A percentile compares a stretch with the other conserved stretches of the same genome.
Evolutionary conservation across 2,329 filamentous ascomycete genomes (phyloP).

Genomic region (Polychaeton citri): DNA sequence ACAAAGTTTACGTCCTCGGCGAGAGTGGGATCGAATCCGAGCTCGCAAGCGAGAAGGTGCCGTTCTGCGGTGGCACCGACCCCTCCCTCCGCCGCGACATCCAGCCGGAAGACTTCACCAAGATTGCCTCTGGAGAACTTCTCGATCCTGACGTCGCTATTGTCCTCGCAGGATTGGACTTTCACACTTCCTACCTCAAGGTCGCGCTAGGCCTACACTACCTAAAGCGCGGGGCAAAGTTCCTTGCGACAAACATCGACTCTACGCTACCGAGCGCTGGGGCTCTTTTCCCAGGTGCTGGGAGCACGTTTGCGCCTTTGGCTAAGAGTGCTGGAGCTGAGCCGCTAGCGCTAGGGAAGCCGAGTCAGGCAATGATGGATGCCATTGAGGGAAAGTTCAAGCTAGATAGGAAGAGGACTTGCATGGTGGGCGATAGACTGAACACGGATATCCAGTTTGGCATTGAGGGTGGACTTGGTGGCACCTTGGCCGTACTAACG

Average conservation of each 20-base stretch:
- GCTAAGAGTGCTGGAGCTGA: conserved; percentile 48
- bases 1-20: conserved; percentile 89
- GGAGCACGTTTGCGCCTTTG: conserved; percentile 66
- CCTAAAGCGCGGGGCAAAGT: conserved; percentile 64
- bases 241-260: conserved; percentile 88
- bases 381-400: conserved; percentile 92
- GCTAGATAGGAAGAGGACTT: conserved; percentile 69
- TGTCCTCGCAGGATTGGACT: conserved; percentile 82
- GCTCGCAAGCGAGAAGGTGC: conserved; percentile 63
- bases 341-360: conserved; percentile 77
- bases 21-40: conserved; percentile 87
- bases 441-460: conserved; percentile 97
- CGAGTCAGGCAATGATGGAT: conserved; percentile 98
- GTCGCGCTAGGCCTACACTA: conserved; percentile 76
- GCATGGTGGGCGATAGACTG: conserved; percentile 89
- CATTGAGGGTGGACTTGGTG: conserved; percentile 76
- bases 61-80: conserved; percentile 79
- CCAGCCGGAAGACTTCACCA: conserved; percentile 63
- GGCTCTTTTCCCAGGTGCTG: conserved; percentile 82
- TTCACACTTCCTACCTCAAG: conserved; percentile 93
- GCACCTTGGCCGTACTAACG: conserved; percentile 80
- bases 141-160: conserved; percentile 82
- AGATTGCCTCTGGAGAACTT: conserved; percentile 53
- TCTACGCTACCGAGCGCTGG: conserved; percentile 74
- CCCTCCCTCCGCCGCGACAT: conserved; percentile 64